These are phyloP conservation scores for Exophiala aquamarina DNA, from an alignment of 2,329 filamentous ascomycete species.

Conservation along the genomic window DNA sequence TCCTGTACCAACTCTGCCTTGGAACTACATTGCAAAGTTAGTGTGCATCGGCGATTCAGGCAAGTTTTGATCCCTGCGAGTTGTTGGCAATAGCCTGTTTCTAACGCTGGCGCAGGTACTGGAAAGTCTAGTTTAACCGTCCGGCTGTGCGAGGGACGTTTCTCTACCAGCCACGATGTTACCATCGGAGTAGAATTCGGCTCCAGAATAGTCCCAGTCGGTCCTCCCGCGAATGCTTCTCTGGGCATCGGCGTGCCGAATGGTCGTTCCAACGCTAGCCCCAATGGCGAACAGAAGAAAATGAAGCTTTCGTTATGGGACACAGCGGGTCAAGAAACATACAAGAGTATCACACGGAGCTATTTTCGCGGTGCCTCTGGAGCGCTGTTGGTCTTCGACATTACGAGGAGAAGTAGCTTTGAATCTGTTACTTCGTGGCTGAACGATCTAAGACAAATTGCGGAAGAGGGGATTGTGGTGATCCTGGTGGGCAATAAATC, in stretches of 20 bases:
- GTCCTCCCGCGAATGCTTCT: slow-evolving; percentile 69
- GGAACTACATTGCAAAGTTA: slow-evolving; percentile 99
- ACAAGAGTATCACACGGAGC: slow-evolving; percentile 91
- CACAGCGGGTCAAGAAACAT: slow-evolving; percentile 94
- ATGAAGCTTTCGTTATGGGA: slow-evolving; percentile 73
- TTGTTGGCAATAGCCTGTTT: background rate
- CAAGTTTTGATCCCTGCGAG: slow-evolving; percentile 38
- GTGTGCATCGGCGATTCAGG: slow-evolving; percentile 96
- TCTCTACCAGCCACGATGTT: slow-evolving; percentile 91
- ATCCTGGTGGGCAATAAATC: slow-evolving; percentile 94
- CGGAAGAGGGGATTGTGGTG: slow-evolving; percentile 92
- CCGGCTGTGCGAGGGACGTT: slow-evolving; percentile 93
- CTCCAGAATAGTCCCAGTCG: slow-evolving; percentile 86
- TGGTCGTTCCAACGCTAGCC: slow-evolving; percentile 6
- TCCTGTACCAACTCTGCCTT: slow-evolving; percentile 56
- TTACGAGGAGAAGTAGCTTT: slow-evolving; percentile 82
- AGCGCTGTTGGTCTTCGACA: slow-evolving; percentile 89
- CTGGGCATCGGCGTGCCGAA: slow-evolving; percentile 55
- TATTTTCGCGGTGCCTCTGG: slow-evolving; percentile 84
- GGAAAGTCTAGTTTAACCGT: slow-evolving; percentile 93
- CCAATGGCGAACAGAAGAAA: slow-evolving; percentile 28
- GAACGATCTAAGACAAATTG: slow-evolving; percentile 88
- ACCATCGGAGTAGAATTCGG: slow-evolving; percentile 97
- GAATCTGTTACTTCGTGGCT: slow-evolving; percentile 89
- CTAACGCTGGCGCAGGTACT: slow-evolving; percentile 36